Percentiles rank a stretch among this genome's conserved stretches.
Evolutionary conservation across 192 early-diverging fungal species (phyloP).

Genomic region (Funneliformis mosseae): DNA sequence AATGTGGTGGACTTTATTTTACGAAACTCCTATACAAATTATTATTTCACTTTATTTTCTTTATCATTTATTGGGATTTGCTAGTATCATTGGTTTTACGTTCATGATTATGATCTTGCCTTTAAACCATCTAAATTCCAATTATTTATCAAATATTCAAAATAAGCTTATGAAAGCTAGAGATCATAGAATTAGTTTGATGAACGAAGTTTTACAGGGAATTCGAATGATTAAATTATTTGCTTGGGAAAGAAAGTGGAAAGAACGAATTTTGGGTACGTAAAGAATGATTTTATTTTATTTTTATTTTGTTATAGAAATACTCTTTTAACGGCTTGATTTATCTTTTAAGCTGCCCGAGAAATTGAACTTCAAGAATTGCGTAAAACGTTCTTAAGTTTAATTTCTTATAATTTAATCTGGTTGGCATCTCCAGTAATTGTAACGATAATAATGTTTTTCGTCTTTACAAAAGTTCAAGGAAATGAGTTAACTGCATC

Average conservation of each 20-base stretch:
- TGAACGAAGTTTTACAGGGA: conserved; percentile 72
- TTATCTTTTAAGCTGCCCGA: conserved; percentile 39
- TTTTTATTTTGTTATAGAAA: no score
- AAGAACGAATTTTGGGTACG: conserved; percentile 64
- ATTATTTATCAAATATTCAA: conserved; percentile 48
- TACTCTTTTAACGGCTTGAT: conserved; percentile 12
- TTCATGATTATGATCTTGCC: conserved; percentile 47
- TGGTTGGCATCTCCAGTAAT: conserved; percentile 64
- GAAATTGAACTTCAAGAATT: conserved; percentile 41
- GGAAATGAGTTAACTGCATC: conserved; percentile 39
- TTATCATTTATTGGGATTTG: conserved; percentile 73
- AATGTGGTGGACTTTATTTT: conserved; percentile 54
- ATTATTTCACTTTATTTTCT: conserved; percentile 67
- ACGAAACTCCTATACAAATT: conserved; percentile 64
- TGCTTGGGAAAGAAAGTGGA: conserved; percentile 70
- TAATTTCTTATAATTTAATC: conserved; percentile 42
- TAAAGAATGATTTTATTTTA: no score
- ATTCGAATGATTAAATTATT: conserved; percentile 94
- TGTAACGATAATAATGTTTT: conserved; percentile 61
- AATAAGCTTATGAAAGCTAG: conserved; percentile 61
- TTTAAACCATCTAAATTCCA: conserved; percentile 9
- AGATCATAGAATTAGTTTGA: conserved; percentile 63
- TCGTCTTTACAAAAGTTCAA: conserved; percentile 60
- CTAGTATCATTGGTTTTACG: conserved; percentile 39
- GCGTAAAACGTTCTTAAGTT: conserved; percentile 26